Evolutionary conservation across 2,329 filamentous ascomycete species (phyloP).

Genomic region (Cytospora schulzeri): DNA sequence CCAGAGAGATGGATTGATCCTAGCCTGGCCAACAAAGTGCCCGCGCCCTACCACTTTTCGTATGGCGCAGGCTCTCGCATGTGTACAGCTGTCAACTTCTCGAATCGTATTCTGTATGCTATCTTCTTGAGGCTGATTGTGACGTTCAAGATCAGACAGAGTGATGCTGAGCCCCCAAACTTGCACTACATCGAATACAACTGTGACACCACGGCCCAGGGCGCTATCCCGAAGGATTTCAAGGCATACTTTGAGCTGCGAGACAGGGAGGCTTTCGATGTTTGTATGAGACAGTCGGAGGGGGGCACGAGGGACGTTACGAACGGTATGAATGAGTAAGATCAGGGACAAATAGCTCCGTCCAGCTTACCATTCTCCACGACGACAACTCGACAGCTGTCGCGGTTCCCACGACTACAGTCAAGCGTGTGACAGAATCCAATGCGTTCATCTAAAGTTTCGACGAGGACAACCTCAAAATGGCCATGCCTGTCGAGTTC

Average conservation of each 20-base stretch:
- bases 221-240: slow-evolving; percentile 12
- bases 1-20: slow-evolving; percentile 23
- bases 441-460: slow-evolving; percentile 1
- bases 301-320: slow-evolving; percentile 1
- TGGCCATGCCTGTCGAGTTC: slow-evolving; percentile 18
- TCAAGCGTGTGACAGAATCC: not conserved
- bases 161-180: slow-evolving; percentile 15
- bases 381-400: not conserved
- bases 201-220: slow-evolving; percentile 25
- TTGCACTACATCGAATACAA: slow-evolving; percentile 31
- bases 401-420: not conserved
- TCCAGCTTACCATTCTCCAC: not conserved
- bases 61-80: slow-evolving; percentile 31
- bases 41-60: slow-evolving; percentile 30
- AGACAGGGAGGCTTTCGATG: slow-evolving; percentile 2
- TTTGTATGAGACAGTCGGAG: slow-evolving; percentile 9
- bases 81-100: slow-evolving; percentile 32
- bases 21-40: slow-evolving; percentile 20
- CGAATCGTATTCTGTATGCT: slow-evolving; percentile 31
- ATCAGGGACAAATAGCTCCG: not conserved
- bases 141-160: slow-evolving; percentile 28
- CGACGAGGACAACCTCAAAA: not conserved
- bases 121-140: slow-evolving; percentile 32
- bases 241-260: slow-evolving; percentile 7
- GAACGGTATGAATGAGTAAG: slow-evolving; percentile 8